Base-by-base conservation (phyloP, 2,329 filamentous ascomycete genomes). In the Trichoderma hamatum region DNA sequence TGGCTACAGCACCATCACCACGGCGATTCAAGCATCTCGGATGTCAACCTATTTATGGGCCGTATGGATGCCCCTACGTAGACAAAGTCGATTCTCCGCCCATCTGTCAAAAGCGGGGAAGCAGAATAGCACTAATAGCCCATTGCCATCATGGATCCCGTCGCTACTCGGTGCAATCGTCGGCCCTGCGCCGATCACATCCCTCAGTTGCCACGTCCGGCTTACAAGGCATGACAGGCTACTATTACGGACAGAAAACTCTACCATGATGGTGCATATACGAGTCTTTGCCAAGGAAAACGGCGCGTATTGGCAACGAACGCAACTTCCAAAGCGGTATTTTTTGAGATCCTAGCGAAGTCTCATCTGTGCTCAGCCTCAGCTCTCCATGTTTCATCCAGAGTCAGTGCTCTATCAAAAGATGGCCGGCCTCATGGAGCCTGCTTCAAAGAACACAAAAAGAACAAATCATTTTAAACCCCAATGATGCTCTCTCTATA, bases 71-170 rank as follows among this genome's bases (percentile, higher is more conserved):
- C 13, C 34, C 9, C 10, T 36, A 36, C 13, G 34, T 49, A 21
- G 6, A 32, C 14, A 24, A 2, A 19, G 6, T 54, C 51, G 26
- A 19, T 10, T 54, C 26, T 30, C 26, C 51, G n/a, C n/a, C 14
- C 51, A 49, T 54, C 62, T 46, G 39, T 49, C 52, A 67, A 51
- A 36, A 51, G 64, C 64, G 64, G 39, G 54, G 64, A 59, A 51
- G 11, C 39, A 49, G 54, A 59, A 2, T 13, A n/a, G 39, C 52
- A 36, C 49, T 39, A 58, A 43, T 43, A n/a, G 39, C 39, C 39
- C 39, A 43, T n/a, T n/a, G 39, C 11, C 14, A 11, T 26, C 28
- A 58, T 66, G 62, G 36, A 58, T 51, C 54, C 64, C 34, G 21
- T 51, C 39, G 30, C 52, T 19, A 26, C 54, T 67, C 64, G 63